Evolutionary conservation across 169 alveolate species (phyloP), one percentile per base, ranked within the genome.

Genomic region (Eimeria brunetti): DNA sequence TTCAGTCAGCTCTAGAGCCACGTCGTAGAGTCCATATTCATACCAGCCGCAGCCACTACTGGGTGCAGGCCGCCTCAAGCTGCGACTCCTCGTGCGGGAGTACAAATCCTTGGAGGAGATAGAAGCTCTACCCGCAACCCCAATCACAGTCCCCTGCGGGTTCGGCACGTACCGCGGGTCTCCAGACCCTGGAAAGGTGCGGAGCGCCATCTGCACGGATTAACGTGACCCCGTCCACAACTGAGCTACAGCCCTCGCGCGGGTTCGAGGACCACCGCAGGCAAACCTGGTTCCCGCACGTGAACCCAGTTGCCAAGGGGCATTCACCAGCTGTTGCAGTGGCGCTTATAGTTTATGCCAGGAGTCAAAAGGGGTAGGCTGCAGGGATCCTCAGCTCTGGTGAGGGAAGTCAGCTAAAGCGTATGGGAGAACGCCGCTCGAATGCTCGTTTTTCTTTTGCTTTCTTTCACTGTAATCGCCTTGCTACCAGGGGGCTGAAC

Each of bases 31-130:
- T 12, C 75, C 75, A 53, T 83, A 56, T 38, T 83, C 90, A 30
- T 83, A 83, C 90, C 90, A 83, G n/a, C 90, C 90, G 90, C 90
- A 83, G 51, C 90, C 51, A 14, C 75, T 38, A 11, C 14, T 58
- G 18, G 90, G 58, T 27, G 67, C 76, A 11, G 76, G 90, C 38
- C 76, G 14, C 49, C 76, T 11, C 51, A 49, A 27, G 75, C 56
- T 53, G 22, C 75, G 71, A 12, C 53, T 76, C 16, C 67, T 36
- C 14, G 75, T 18, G n/a, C 75, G 90, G 58, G 76, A n/a, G 75
- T 83, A 83, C 75, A 83, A 33, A 56, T 41, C 60, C 20, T 49
- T 83, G 44, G 76, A 41, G 16, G 90, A 83, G 75, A 49, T 76
- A 53, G 90, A 83, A 33, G 90, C 90, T 38, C 90, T 83, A 0